Conservation (phyloP, 148 eudicot genomes). For the Spergularia bocconei region DNA sequence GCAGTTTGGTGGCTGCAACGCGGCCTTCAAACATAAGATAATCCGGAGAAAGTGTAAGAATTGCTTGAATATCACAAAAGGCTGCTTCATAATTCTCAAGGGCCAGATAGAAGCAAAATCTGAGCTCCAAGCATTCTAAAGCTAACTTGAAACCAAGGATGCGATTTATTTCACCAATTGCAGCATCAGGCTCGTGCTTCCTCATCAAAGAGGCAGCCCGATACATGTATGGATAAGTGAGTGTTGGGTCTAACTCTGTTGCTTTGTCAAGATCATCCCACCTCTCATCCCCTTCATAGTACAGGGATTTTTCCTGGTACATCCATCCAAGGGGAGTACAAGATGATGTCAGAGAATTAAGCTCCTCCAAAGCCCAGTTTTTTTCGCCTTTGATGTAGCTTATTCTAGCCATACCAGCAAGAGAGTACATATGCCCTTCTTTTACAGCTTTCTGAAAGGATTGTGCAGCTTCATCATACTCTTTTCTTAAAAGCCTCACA, state of each 20-base stretch:
- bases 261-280: conserved; percentile 74
- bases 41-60: conserved; percentile 76
- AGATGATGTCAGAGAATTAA: conserved; percentile 54
- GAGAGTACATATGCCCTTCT: conserved; percentile 76
- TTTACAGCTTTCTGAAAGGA: conserved; percentile 64
- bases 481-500: conserved; percentile 71
- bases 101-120: conserved; percentile 77
- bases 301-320: conserved; percentile 90
- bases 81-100: conserved; percentile 78
- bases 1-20: conserved; percentile 68
- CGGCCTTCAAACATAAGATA: conserved; percentile 87
- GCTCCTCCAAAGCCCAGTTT: conserved; percentile 53
- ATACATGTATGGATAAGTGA: conserved; percentile 88
- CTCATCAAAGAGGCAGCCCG: conserved; percentile 72
- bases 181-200: conserved; percentile 56
- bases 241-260: conserved; percentile 86
- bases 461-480: conserved; percentile 60
- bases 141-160: conserved; percentile 86
- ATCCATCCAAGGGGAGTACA: conserved; percentile 75
- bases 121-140: conserved; percentile 83
- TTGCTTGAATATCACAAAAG: conserved; percentile 79
- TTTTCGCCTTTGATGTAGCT: conserved; percentile 59
- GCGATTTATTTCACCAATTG: conserved; percentile 78
- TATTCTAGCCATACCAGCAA: conserved; percentile 70
- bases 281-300: conserved; percentile 60